These are phyloP conservation scores for Tolypocladium nubicola DNA, from an alignment of 2,329 filamentous ascomycete species.

Conservation along the genomic window DNA sequence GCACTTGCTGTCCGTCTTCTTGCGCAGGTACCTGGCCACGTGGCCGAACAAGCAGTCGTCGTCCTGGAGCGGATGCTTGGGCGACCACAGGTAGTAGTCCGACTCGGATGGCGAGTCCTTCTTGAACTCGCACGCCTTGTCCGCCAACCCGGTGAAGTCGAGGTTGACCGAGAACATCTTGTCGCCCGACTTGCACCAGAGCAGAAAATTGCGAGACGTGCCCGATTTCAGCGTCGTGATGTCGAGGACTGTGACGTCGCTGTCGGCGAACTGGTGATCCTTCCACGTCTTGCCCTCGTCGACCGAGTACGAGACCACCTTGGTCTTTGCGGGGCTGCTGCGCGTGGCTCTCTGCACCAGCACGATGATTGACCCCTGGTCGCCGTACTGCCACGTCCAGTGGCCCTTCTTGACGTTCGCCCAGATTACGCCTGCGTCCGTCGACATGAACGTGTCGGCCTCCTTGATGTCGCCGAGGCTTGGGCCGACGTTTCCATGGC, in stretches of 20 bases:
- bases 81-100: slow-evolving; percentile 83
- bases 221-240: slow-evolving; percentile 86
- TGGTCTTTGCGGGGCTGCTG: slow-evolving; percentile 58
- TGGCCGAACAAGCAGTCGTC: slow-evolving; percentile 90
- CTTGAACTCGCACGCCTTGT: slow-evolving; percentile 59
- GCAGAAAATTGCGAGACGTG: slow-evolving; percentile 78
- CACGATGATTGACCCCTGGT: slow-evolving; percentile 86
- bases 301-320: slow-evolving; percentile 61
- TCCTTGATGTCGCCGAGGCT: slow-evolving; percentile 56
- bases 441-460: slow-evolving; percentile 82
- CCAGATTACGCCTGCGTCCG: slow-evolving; percentile 87
- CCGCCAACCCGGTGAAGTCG: slow-evolving; percentile 75
- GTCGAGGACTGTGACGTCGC: slow-evolving; percentile 62
- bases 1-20: slow-evolving; percentile 68
- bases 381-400: slow-evolving; percentile 91
- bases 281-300: slow-evolving; percentile 77
- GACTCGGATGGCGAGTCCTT: slow-evolving; percentile 38
- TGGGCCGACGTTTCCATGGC: slow-evolving; percentile 77
- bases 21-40: slow-evolving; percentile 78
- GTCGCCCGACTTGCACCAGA: slow-evolving; percentile 61
- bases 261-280: slow-evolving; percentile 61
- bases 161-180: slow-evolving; percentile 67
- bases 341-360: slow-evolving; percentile 63
- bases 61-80: slow-evolving; percentile 68
- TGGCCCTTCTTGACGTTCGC: slow-evolving; percentile 73